These are phyloP conservation scores for Vigna trinervia DNA, from an alignment of 306 rosid species.

Conservation along the genomic window DNA sequence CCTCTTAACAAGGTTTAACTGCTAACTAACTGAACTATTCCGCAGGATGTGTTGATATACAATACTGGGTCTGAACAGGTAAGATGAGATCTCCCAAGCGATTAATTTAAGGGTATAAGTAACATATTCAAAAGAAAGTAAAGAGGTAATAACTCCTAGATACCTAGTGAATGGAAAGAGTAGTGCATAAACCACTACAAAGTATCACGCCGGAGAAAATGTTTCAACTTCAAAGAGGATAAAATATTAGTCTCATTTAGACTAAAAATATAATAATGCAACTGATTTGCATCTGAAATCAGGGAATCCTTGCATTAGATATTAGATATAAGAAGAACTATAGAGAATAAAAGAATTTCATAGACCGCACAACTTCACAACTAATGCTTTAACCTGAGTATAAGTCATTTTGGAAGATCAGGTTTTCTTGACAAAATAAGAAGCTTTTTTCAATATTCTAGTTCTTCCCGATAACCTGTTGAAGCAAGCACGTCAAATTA, in stretches of 20 bases:
- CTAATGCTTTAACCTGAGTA: slow-evolving; percentile 33
- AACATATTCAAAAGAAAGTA: slow-evolving; percentile 27
- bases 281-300: slow-evolving; percentile 17
- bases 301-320: slow-evolving; percentile 8
- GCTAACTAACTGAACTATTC: slow-evolving; percentile 41
- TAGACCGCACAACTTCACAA: slow-evolving; percentile 27
- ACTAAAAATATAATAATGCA: slow-evolving; percentile 12
- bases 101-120: slow-evolving; percentile 18
- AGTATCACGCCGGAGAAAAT: background rate
- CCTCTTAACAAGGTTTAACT: slow-evolving; percentile 10
- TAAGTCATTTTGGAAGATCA: slow-evolving; percentile 33
- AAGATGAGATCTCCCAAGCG: slow-evolving; percentile 40
- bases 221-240: slow-evolving; percentile 6
- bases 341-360: slow-evolving; percentile 28
- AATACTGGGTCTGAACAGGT: slow-evolving; percentile 87
- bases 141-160: slow-evolving; percentile 40
- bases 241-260: background rate
- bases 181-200: slow-evolving; percentile 1
- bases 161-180: background rate
- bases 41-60: slow-evolving; percentile 74
- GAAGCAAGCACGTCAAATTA: slow-evolving; percentile 37
- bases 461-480: slow-evolving; percentile 48
- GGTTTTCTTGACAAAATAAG: slow-evolving; percentile 22
- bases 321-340: slow-evolving; percentile 3
- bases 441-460: slow-evolving; percentile 10